Conservation (phyloP, 768 basidiomycete species). For the Termitomyces sp. region DNA sequence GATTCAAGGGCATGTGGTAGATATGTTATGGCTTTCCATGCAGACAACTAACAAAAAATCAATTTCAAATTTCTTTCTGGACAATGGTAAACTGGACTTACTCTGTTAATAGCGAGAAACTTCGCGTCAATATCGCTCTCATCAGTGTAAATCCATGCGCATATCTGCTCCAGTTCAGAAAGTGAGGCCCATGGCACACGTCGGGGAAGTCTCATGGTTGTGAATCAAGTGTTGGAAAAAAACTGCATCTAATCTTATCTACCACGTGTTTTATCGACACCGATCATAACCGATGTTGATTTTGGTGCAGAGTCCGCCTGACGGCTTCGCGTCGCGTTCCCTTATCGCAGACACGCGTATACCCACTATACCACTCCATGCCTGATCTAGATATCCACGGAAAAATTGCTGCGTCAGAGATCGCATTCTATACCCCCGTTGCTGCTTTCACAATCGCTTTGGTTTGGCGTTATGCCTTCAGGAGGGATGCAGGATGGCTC, state of each 20-base stretch:
- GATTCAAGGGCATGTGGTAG: constrained; percentile 85
- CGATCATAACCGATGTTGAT: constrained; percentile 20
- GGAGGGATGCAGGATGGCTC: constrained; percentile 64
- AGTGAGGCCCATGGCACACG: constrained; percentile 76
- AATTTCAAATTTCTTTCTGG: constrained; percentile 5
- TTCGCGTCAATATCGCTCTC: constrained; percentile 57
- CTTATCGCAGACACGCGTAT: constrained; percentile 7
- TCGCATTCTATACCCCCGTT: constrained; percentile 60
- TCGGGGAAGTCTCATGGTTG: constrained; percentile 66
- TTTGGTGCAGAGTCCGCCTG: constrained; percentile 4
- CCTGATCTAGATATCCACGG: constrained; percentile 39
- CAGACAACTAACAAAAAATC: constrained; percentile 55
- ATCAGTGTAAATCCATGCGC: constrained; percentile 70
- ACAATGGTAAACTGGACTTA: constrained; percentile 30
- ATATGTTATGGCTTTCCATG: constrained; percentile 71
- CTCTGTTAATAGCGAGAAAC: constrained; percentile 59
- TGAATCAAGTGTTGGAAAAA: constrained; percentile 5
- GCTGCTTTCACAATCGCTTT: constrained; percentile 41
- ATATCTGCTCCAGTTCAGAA: constrained; percentile 71
- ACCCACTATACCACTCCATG: constrained; percentile 28
- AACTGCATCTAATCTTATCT: constrained; percentile 19
- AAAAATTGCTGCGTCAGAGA: constrained; percentile 55
- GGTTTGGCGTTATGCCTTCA: constrained; percentile 50
- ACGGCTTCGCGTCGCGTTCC: constrained; percentile 12
- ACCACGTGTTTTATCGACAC: neutral